Base-by-base conservation (phyloP, 345 rosid species). In the Ricinus communis region DNA sequence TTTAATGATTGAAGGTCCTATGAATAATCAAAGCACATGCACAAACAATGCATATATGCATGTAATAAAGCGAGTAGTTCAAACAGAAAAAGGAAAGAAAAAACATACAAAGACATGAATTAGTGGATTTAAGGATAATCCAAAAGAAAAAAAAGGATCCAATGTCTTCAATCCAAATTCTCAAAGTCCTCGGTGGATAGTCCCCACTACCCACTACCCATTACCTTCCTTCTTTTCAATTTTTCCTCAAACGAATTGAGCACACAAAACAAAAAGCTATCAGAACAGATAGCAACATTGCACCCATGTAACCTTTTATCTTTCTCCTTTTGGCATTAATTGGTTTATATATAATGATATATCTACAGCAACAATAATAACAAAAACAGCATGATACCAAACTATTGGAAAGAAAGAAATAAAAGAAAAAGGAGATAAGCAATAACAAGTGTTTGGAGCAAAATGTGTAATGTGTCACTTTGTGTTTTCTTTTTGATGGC, bases 131-230 rank as follows among this genome's bases (percentile, higher is more conserved):
- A 31, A 31, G 58, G 69, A 45, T 9, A 67, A 55, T 21, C 40
- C 0, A 57, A 57, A 30, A 27, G 30, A 28, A 3, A 57, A 57
- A 18, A 28, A 28, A 59, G 18, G 33, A 21, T 64, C 70, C 47
- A 30, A 45, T 64, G 69, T 31, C n/a, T 38, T 19, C 13, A 28
- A 53, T 21, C 2, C 22, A 25, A 62, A 71, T 28, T 63, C 36
- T 5, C 52, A 2, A 54, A 30, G 62, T 54, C 18, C 60, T 30
- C 55, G 63, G 72, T 45, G 65, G 65, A 24, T 7, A 69, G 65
- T 45, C 56, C 71, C 72, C 55, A 69, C 72, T 15, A 3, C 53
- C 53, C n/a, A n/a, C n/a, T n/a, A n/a, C n/a, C 72, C 65, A 69
- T 21, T 11, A 30, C 33, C 30, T 18, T 58, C 27, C 24, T 43